These are phyloP conservation scores for Xylaria scruposa DNA, from an alignment of 495 filamentous ascomycete genomes.

Conservation along the genomic window DNA sequence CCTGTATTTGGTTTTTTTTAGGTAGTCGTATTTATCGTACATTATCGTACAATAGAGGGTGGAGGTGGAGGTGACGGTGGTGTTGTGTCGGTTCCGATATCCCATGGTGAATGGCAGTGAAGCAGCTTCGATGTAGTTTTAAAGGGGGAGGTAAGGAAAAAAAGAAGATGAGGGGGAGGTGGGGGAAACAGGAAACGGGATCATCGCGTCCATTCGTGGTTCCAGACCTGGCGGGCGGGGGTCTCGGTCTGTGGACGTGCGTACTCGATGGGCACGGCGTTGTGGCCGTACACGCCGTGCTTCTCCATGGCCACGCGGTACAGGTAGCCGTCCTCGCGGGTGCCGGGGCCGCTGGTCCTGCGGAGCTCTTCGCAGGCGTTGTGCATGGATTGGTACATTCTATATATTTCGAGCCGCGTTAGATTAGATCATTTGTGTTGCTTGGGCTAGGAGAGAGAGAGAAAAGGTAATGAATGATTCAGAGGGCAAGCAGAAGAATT, in stretches of 20 bases:
- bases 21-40: neutral
- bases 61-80: neutral
- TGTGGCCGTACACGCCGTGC: constrained; percentile 71
- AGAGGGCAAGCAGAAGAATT: too few species aligned
- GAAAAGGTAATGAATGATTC: too few species aligned
- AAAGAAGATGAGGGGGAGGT: too few species aligned
- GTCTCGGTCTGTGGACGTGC: constrained; percentile 81
- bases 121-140: neutral
- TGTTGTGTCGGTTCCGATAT: neutral
- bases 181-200: neutral
- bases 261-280: constrained; percentile 85
- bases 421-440: neutral
- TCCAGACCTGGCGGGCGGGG: constrained; percentile 75
- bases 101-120: neutral
- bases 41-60: neutral
- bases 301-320: constrained; percentile 87
- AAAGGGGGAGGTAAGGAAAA: neutral
- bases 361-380: constrained; percentile 82
- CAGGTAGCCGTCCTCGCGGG: constrained; percentile 73
- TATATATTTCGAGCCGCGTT: constrained; percentile 21
- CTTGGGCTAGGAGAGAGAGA: neutral
- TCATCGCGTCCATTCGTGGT: constrained; percentile 69
- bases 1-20: neutral
- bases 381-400: constrained; percentile 77
- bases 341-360: constrained; percentile 63